Conservation (phyloP, 495 filamentous ascomycete genomes). For the Parmelia sp. region DNA sequence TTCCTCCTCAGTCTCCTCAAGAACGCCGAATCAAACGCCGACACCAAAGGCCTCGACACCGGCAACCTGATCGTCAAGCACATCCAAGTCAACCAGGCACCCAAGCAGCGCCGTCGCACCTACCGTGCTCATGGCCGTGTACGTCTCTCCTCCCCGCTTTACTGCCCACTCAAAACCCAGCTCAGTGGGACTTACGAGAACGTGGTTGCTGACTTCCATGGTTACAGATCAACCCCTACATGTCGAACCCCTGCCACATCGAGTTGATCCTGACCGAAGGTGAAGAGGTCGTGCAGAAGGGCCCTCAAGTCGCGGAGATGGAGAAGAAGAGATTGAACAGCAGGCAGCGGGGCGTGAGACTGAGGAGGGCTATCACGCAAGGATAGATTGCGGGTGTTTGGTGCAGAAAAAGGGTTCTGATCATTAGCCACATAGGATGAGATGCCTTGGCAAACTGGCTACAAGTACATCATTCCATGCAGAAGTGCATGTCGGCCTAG, state of each 20-base stretch:
- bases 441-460: background rate
- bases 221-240: conserved; percentile 93
- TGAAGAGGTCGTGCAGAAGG: conserved; percentile 86
- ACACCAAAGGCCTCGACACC: conserved; percentile 97
- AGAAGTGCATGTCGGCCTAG: background rate
- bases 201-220: background rate
- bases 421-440: background rate
- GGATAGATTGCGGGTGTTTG: conserved; percentile 41
- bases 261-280: conserved; percentile 98
- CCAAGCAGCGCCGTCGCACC: conserved; percentile 94
- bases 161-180: background rate
- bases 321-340: conserved; percentile 63
- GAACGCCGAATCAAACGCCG: conserved; percentile 99
- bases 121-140: conserved; percentile 99
- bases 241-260: conserved; percentile 99
- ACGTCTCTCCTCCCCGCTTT: conserved; percentile 46
- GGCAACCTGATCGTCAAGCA: conserved; percentile 95
- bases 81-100: conserved; percentile 99
- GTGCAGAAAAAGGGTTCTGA: background rate
- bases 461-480: background rate
- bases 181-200: background rate
- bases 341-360: conserved; percentile 78
- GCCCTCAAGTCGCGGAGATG: conserved; percentile 50
- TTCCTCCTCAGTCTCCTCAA: conserved; percentile 94
- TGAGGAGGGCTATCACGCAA: conserved; percentile 67